Percentiles rank a stretch among this genome's conserved stretches.
Conservation (phyloP, 2,329 filamentous ascomycete genomes). For the Sclerotiophoma versabilis region DNA sequence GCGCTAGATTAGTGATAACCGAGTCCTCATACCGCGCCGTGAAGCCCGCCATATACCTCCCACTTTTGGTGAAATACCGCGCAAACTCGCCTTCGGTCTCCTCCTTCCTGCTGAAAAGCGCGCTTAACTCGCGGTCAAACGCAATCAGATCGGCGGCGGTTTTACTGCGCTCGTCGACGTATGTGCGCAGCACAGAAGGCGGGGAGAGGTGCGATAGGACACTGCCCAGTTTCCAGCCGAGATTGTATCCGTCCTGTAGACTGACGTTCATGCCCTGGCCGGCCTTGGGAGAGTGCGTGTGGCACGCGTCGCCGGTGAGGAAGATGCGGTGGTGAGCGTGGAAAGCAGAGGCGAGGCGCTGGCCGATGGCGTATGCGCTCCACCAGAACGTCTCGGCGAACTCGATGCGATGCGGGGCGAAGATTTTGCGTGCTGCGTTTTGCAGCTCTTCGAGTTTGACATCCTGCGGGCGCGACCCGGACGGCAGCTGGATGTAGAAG, state of each 20-base stretch:
- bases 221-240: slow-evolving; percentile 63
- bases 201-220: slow-evolving; percentile 59
- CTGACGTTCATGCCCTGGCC: slow-evolving; percentile 71
- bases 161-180: slow-evolving; percentile 64
- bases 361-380: slow-evolving; percentile 74
- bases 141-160: slow-evolving; percentile 62
- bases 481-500: slow-evolving; percentile 68
- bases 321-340: slow-evolving; percentile 71
- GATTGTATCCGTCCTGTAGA: slow-evolving; percentile 66
- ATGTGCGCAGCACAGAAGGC: slow-evolving; percentile 64
- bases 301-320: slow-evolving; percentile 72
- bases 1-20: slow-evolving; percentile 51
- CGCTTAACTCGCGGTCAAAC: slow-evolving; percentile 63
- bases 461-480: slow-evolving; percentile 57
- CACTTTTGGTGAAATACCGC: slow-evolving; percentile 64
- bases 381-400: slow-evolving; percentile 71
- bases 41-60: slow-evolving; percentile 67
- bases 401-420: slow-evolving; percentile 63
- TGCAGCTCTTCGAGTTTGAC: slow-evolving; percentile 64
- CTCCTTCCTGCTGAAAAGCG: slow-evolving; percentile 60
- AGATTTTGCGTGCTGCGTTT: slow-evolving; percentile 59
- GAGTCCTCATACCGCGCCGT: slow-evolving; percentile 63
- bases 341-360: slow-evolving; percentile 74
- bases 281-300: slow-evolving; percentile 74
- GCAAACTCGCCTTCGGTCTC: slow-evolving; percentile 59